phyloP scores from a whole-genome alignment of 306 rosid species.

The Quercus ilex region DNA sequence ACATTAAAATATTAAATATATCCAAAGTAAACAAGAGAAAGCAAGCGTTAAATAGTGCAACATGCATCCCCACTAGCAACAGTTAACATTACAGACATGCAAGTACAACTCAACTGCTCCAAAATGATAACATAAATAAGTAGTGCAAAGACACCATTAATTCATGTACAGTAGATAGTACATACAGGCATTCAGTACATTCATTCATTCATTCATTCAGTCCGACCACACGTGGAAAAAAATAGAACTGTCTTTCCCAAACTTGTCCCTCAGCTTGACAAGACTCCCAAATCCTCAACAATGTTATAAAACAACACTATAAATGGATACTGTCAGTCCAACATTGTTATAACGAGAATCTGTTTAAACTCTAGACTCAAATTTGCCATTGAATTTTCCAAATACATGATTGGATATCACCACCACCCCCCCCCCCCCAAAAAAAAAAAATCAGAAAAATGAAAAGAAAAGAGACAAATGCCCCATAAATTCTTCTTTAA shows the following conservation, averaged over 20 bases:
- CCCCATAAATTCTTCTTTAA: conserved; percentile 2
- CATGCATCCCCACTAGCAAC: not conserved
- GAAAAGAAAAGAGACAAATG: not conserved
- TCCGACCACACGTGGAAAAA: not conserved
- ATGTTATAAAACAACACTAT: not conserved
- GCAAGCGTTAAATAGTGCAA: not conserved
- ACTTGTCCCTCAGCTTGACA: not conserved
- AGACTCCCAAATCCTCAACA: not conserved
- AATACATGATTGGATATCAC: not conserved
- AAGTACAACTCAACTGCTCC: not conserved
- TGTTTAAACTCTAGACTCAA: not conserved
- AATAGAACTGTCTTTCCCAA: not conserved
- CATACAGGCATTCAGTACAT: not conserved
- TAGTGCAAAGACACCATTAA: not conserved
- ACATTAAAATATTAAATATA: not conserved
- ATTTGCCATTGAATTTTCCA: not conserved
- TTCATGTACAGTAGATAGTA: not conserved
- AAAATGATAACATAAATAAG: not conserved
- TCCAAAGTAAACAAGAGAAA: not conserved
- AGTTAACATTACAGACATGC: not conserved
- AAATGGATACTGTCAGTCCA: no score
- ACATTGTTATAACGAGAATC: not conserved
- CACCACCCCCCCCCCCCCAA: not conserved
- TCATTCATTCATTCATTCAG: not conserved
- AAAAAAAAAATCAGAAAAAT: not conserved